Base-by-base conservation (phyloP, 108 stramenopile species). In the Stephanodiscus minutulus region DNA sequence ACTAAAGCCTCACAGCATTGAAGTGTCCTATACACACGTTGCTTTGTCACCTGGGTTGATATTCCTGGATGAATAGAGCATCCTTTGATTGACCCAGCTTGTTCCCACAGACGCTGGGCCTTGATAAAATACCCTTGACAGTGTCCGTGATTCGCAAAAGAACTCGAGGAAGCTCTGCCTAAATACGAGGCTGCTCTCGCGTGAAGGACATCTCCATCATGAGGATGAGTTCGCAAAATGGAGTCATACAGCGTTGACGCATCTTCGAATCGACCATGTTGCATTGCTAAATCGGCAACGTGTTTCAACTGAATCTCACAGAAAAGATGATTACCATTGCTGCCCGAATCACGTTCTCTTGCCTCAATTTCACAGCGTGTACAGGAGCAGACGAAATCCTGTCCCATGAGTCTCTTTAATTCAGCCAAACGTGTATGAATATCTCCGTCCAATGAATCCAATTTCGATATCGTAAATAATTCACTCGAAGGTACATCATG, bases 71-170 rank as follows among this genome's bases (percentile, higher is more conserved):
- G 85, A 39, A 63, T 59, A 35, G 22, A 25, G 63, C 65, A 70
- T 5, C 25, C 85, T 57, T 49, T 58, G 24, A 62, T 56, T 15
- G 61, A 44, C 44, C 65, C 61, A 41, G 65, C 88, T 66, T 86
- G 82, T 59, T 70, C 64, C 90, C 92, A 94, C 27, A 82, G 73
- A 25, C 56, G 66, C 61, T 94, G 92, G 25, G 92, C 90, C 13
- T 81, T 12, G 13, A 87, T 13, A 65, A 88, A 93, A 41, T 82
- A 67, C 7, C 64, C 64, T 20, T 76, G 69, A 12, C 83, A 62
- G 76, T 93, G 91, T 60, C 83, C 87, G 22, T 74, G 4, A 29
- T 87, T 84, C 22, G 46, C 70, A 21, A 72, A 74, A 31, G 61
- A 57, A 58, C 10, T 13, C 35, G 64, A 54, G 9, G 72, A 76